Evolutionary conservation across 768 basidiomycete genomes (phyloP), one percentile per base, ranked within the genome.

Genomic region (Boletus rubropictus): DNA sequence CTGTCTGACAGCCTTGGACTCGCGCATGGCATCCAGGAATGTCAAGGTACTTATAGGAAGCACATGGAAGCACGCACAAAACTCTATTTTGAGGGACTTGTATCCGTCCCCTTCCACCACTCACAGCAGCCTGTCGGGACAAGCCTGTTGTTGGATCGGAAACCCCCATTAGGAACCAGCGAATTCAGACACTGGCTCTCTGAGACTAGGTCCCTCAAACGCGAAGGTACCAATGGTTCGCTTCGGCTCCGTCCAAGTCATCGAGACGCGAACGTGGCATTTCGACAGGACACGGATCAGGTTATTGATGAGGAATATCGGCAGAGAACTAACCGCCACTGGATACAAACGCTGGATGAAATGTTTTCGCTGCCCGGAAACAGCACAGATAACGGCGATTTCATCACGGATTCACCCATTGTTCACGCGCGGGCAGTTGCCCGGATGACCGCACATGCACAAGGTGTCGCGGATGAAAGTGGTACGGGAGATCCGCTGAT

Each of bases 41-140:
- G 67, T 36, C 69, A 74, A 48, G 78, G 77, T 18, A 72, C 74
- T 8, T 82, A 83, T 58, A 68, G 67, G 49, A 63, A 67, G 40
- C 70, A 73, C 53, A 81, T 79, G 79, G 66, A 73, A 44, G 68
- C 73, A 42, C 74, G 70, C 53, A 64, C 68, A 20, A 68, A 68
- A 47, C 63, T 70, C 25, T 79, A 76, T 59, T 79, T 71, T 49
- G 72, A 80, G 45, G 68, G 69, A 10, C 61, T 77, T 37, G 48
- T 62, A 38, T 54, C 56, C 20, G 49, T 38, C 14, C 51, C 56
- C 48, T 46, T n/a, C 42, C 58, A 45, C 17, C 43, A 42, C n/a
- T 35, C 49, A 25, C 54, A 55, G 28, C 61, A 34, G 39, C 36
- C 49, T 4, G 33, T 40, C 37, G 57, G 38, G 50, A 39, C 39